These are phyloP conservation scores for Xylaria sp. DNA, from an alignment of 2,329 filamentous ascomycete genomes.

Conservation along the genomic window DNA sequence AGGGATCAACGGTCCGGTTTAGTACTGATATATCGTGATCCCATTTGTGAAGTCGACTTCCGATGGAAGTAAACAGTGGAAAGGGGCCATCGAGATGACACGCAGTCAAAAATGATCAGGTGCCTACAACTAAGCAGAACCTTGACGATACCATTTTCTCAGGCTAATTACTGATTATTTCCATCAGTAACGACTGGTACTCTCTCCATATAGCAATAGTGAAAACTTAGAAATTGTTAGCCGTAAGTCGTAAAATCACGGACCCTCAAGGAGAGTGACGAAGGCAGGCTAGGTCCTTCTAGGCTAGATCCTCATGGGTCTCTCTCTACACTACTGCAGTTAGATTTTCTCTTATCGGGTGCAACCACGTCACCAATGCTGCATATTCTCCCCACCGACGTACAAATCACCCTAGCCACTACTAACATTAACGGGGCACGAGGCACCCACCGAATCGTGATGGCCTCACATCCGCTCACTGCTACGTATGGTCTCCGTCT, in stretches of 20 bases:
- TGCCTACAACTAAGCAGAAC: slow-evolving; percentile 36
- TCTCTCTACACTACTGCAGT: neutral
- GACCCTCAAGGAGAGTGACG: neutral
- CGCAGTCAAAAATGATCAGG: slow-evolving; percentile 49
- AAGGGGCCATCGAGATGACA: slow-evolving; percentile 48
- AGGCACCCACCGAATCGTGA: slow-evolving; percentile 42
- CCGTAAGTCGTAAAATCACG: slow-evolving; percentile 21
- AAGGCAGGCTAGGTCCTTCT: slow-evolving; percentile 3
- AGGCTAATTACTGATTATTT: neutral
- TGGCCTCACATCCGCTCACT: slow-evolving; percentile 41
- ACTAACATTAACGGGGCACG: slow-evolving; percentile 36
- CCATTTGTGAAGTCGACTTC: neutral
- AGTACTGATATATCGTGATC: slow-evolving; percentile 5
- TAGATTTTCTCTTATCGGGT: slow-evolving; percentile 41
- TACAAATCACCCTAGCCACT: slow-evolving; percentile 30
- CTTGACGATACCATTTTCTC: slow-evolving; percentile 9
- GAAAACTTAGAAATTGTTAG: neutral
- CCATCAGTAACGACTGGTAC: slow-evolving; percentile 29
- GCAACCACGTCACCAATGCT: slow-evolving; percentile 47
- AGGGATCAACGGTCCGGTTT: slow-evolving; percentile 16
- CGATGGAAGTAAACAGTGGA: slow-evolving; percentile 20
- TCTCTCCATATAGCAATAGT: neutral
- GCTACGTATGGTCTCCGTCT: slow-evolving; percentile 24
- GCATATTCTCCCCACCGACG: slow-evolving; percentile 39
- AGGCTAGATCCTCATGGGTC: slow-evolving; percentile 14